Percentiles rank a stretch among this genome's conserved stretches.
Evolutionary conservation across 805 yeast species (phyloP).

Genomic region (Helenozyma baotianmanensis): DNA sequence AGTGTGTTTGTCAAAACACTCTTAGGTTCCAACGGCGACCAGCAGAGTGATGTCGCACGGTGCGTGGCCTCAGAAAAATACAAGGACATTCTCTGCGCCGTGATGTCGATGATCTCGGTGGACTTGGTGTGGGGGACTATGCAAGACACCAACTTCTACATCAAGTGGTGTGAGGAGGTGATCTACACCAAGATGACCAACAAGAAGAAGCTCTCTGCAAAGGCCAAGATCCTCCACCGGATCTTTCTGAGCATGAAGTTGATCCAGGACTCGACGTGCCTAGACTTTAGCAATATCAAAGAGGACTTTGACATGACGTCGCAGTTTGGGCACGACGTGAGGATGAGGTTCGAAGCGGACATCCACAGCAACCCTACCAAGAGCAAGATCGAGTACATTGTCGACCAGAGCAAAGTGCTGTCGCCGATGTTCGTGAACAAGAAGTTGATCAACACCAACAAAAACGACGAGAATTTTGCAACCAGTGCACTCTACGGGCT

Average conservation of each 20-base stretch:
- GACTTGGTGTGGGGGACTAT: constrained; percentile 90
- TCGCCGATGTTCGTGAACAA: constrained; percentile 40
- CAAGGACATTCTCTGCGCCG: constrained; percentile 79
- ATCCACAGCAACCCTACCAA: constrained; percentile 11
- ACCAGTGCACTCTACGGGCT: constrained; percentile 81
- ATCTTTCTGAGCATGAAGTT: constrained; percentile 71
- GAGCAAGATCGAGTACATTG: constrained; percentile 16
- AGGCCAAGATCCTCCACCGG: constrained; percentile 73
- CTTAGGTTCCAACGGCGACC: constrained; percentile 28
- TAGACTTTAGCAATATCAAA: constrained; percentile 30
- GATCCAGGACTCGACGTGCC: constrained; percentile 71
- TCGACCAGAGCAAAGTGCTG: constrained; percentile 16
- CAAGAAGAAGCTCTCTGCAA: constrained; percentile 62
- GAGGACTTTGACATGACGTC: constrained; percentile 28
- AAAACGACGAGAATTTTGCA: constrained; percentile 56
- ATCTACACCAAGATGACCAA: constrained; percentile 63
- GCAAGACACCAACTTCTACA: constrained; percentile 75
- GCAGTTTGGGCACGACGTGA: constrained; percentile 29
- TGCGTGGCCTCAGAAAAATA: constrained; percentile 56
- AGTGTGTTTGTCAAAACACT: constrained; percentile 60
- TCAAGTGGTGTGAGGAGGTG: constrained; percentile 71
- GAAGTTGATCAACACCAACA: constrained; percentile 41
- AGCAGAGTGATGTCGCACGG: constrained; percentile 42
- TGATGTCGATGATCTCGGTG: constrained; percentile 79
- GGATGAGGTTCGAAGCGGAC: constrained; percentile 11